Base-by-base conservation (phyloP, 2,329 filamentous ascomycete species). In the Tolypocladium sp. region DNA sequence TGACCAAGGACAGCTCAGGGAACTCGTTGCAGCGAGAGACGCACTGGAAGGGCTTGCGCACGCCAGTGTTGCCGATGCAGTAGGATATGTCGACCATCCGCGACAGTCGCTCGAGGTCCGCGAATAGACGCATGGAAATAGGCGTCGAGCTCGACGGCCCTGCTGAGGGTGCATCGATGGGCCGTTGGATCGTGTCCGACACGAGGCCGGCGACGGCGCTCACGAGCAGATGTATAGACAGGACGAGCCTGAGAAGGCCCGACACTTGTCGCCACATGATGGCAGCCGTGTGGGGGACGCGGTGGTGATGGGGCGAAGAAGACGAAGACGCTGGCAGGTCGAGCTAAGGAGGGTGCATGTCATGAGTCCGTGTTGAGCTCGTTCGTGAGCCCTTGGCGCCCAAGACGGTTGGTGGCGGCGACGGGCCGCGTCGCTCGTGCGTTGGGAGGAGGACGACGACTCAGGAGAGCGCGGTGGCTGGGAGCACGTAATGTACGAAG, bases 41-140 rank as follows among this genome's bases (percentile, higher is more conserved):
- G 73, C 94, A 99, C 38, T 81, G 76, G 72, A 99, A 99, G 0
- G 94, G 94, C 64, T 87, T 86, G 56, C 82, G 80, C 62, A 99
- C 87, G 44, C 93, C 94, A 0, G 89, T 88, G 6, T 83, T 87
- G 62, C 92, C 92, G 60, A 97, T 90, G 73, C 94, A 99, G 75
- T 97, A 97, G 55, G 91, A 80, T 61, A 97, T 94, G 71, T 99
- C 94, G 63, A 97, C 93, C 33, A 97, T 82, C 58, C 92, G 87
- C n/a, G 93, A 85, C 58, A 93, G 79, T 68, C 96, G 90, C 73
- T 97, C 92, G 17, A 99, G 85, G 22, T 90, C 87, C 60, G 83
- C 77, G 74, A 96, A 97, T 62, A 97, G 81, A 30, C 78, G 68
- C 35, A 74, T 68, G 5, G 89, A 86, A 59, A 94, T 64, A 30